A percentile compares a stretch with the other conserved stretches of the same genome.
These are phyloP conservation scores for Termitomyces sp. DNA, from an alignment of 768 basidiomycete genomes.

Conservation along the genomic window DNA sequence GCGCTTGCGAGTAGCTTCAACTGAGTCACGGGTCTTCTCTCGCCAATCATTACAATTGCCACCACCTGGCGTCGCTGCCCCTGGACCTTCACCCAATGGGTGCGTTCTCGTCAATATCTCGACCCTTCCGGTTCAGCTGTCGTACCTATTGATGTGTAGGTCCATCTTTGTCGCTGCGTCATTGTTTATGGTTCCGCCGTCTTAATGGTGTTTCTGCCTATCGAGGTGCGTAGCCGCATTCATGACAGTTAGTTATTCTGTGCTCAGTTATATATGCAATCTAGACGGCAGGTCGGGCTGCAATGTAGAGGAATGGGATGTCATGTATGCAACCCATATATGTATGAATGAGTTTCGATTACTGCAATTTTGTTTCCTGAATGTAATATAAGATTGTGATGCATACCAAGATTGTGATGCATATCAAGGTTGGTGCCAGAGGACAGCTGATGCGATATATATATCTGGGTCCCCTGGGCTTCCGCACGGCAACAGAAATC, in stretches of 20 bases:
- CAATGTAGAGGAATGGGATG: constrained; percentile 7
- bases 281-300: constrained; percentile 5
- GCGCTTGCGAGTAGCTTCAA: constrained; percentile 45
- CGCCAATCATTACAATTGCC: constrained; percentile 43
- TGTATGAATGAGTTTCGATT: too few species aligned
- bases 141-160: constrained; percentile 14
- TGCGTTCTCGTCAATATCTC: constrained; percentile 32
- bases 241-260: neutral
- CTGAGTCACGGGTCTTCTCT: constrained; percentile 39
- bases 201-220: constrained; percentile 34
- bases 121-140: neutral
- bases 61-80: constrained; percentile 15
- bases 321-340: too few species aligned
- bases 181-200: constrained; percentile 36
- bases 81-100: constrained; percentile 26
- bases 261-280: neutral
- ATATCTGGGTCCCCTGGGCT: too few species aligned
- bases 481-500: too few species aligned
- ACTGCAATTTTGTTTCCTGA: too few species aligned
- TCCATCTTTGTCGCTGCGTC: constrained; percentile 45
- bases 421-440: too few species aligned
- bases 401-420: too few species aligned
- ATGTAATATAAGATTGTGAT: too few species aligned
- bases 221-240: neutral
- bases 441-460: too few species aligned